Conservation (phyloP, 306 rosid species). For the Castanea mollissima region DNA sequence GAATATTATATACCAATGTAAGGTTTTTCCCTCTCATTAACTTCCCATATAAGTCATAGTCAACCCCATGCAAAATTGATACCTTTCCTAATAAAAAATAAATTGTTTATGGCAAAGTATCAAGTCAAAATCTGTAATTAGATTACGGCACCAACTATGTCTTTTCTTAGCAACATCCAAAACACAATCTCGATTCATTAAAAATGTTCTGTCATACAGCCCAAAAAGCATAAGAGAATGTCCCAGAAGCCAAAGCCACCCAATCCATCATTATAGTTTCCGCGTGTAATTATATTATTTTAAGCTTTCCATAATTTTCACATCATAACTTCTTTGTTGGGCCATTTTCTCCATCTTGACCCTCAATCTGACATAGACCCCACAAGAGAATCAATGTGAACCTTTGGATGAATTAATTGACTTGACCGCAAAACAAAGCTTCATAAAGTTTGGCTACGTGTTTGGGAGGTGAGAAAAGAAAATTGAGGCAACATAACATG, state of each 20-base stretch:
- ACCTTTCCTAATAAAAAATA: too few species aligned
- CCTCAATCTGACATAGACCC: slow-evolving; percentile 13
- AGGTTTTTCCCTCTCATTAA: too few species aligned
- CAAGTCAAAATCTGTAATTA: not conserved
- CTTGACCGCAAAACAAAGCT: not conserved
- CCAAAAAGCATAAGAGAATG: slow-evolving; percentile 22
- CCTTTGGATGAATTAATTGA: not conserved
- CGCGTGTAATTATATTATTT: slow-evolving; percentile 37
- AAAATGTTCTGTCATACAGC: not conserved
- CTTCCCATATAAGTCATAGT: too few species aligned
- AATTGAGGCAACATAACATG: slow-evolving; percentile 15
- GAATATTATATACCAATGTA: too few species aligned
- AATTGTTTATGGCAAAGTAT: too few species aligned
- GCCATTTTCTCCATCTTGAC: slow-evolving; percentile 12
- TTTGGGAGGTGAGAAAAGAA: slow-evolving; percentile 15
- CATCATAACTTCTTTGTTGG: not conserved
- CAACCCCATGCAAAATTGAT: too few species aligned
- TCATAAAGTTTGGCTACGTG: slow-evolving; percentile 14
- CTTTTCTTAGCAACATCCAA: not conserved
- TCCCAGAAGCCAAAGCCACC: slow-evolving; percentile 6
- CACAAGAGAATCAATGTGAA: not conserved
- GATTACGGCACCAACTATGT: not conserved
- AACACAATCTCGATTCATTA: not conserved
- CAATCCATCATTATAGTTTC: slow-evolving; percentile 19
- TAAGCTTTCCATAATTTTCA: not conserved